These are phyloP conservation scores for Pulicaria dysenterica DNA, from an alignment of 129 eudicot species.

Conservation along the genomic window DNA sequence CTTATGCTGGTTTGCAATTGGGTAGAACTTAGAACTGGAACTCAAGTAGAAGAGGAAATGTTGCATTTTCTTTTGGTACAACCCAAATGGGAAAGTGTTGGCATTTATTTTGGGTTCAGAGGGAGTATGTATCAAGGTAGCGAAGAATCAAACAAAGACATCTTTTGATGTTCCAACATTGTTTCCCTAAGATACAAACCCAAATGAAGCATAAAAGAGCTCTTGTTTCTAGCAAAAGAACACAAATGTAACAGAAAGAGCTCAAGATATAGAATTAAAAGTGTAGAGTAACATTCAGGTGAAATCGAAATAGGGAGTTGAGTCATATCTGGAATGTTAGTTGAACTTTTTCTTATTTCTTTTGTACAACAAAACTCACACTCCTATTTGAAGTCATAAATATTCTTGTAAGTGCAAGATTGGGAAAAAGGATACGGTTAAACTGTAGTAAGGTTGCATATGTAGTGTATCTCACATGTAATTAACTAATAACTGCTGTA, in stretches of 20 bases:
- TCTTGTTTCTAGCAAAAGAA: slow-evolving; percentile 7
- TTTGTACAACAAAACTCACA: background rate
- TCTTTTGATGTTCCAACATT: background rate
- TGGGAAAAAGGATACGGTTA: no score
- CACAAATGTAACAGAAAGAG: background rate
- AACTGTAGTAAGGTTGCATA: slow-evolving; percentile 6
- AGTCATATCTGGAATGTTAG: slow-evolving; percentile 5
- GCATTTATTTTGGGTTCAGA: no score
- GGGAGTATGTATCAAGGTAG: no score
- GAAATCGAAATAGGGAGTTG: background rate
- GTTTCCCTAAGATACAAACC: background rate
- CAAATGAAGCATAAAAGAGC: background rate
- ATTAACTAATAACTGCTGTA: background rate
- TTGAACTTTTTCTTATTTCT: no score
- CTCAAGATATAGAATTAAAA: background rate
- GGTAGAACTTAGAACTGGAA: no score
- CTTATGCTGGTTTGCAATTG: no score
- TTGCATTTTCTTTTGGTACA: no score
- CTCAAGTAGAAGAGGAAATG: no score
- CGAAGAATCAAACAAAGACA: background rate
- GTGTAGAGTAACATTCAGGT: background rate
- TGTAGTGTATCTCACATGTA: background rate
- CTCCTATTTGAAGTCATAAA: background rate
- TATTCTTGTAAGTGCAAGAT: background rate
- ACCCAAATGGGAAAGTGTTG: no score